Conservation (phyloP, 208 protist species). For the Porcisia deanei region DNA sequence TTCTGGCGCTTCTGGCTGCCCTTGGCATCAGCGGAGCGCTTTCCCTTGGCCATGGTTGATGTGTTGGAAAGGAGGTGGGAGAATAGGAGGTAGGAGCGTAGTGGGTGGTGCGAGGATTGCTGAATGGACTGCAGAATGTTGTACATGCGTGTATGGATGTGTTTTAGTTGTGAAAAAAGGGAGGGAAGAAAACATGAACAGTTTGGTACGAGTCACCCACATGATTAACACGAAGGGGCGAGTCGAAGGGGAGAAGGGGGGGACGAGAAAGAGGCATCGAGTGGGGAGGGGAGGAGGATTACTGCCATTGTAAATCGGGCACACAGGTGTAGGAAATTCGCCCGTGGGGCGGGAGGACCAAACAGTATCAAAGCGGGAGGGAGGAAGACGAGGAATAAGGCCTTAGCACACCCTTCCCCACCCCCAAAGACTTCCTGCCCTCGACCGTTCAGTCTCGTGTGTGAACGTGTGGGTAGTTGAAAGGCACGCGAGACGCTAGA, state of each 20-base stretch:
- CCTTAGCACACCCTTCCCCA: background rate
- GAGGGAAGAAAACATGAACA: no score
- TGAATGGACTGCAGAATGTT: background rate
- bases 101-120: background rate
- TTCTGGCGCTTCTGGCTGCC: constrained; percentile 82
- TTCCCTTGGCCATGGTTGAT: constrained; percentile 71
- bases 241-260: background rate
- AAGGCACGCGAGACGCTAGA: background rate
- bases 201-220: no score
- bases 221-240: no score
- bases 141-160: background rate
- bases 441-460: background rate
- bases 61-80: no score
- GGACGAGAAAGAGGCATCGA: background rate
- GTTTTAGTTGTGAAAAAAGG: no score
- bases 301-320: background rate
- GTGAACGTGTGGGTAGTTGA: background rate
- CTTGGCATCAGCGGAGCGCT: constrained; percentile 71
- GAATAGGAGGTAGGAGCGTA: no score
- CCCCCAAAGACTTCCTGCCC: background rate
- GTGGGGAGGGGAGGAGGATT: background rate
- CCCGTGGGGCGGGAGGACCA: background rate
- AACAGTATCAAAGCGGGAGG: background rate
- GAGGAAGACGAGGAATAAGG: background rate
- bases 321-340: background rate